These are phyloP conservation scores for Cercospora nicotianae DNA, from an alignment of 2,329 filamentous ascomycete species.

Conservation along the genomic window DNA sequence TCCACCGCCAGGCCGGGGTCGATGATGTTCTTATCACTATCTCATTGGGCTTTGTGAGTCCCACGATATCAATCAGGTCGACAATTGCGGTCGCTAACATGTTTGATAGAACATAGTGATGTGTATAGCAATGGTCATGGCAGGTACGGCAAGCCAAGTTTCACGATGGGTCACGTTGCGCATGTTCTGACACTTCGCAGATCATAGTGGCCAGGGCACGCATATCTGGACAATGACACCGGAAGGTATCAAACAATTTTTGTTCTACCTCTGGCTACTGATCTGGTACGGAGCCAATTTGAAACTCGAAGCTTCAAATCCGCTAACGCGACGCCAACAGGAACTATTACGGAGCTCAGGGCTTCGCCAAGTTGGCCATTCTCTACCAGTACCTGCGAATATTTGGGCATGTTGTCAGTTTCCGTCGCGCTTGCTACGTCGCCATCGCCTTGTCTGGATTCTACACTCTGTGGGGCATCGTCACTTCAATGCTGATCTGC, in stretches of 20 bases:
- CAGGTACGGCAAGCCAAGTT: neutral
- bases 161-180: neutral
- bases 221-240: constrained; percentile 7
- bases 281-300: neutral
- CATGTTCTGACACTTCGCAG: neutral
- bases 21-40: constrained; percentile 5
- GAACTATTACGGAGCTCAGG: constrained; percentile 14
- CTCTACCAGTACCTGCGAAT: constrained; percentile 14
- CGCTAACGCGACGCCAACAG: neutral
- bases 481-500: constrained; percentile 17
- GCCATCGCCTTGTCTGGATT: constrained; percentile 8
- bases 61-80: too few relatives aligned
- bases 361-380: constrained; percentile 17
- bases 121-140: constrained; percentile 3
- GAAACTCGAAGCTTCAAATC: neutral
- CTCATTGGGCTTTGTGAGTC: neutral
- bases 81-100: neutral
- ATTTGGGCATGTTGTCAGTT: constrained; percentile 11
- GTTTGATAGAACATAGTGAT: neutral
- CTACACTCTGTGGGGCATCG: constrained; percentile 15
- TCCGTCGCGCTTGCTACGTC: constrained; percentile 13
- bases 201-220: neutral
- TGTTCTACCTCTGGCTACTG: constrained; percentile 3
- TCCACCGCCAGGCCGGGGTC: constrained; percentile 4
- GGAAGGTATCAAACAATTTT: neutral